Conservation (phyloP, 306 rosid genomes). For the Glycine latifolia region DNA sequence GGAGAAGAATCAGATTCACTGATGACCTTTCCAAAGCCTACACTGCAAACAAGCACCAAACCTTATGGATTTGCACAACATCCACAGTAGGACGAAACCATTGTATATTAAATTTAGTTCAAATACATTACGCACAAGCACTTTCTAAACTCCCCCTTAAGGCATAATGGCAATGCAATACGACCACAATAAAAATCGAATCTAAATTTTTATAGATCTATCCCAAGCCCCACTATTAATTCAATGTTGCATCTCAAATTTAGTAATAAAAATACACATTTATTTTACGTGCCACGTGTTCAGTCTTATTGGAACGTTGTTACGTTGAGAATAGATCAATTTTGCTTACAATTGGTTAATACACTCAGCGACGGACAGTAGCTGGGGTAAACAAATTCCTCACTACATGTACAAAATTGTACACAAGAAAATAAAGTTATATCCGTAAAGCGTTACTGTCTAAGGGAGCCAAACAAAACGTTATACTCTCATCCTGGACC, state of each 20-base stretch:
- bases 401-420: neutral
- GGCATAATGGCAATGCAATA: neutral
- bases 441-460: neutral
- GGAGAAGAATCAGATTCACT: no score
- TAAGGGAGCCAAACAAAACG: constrained; percentile 39
- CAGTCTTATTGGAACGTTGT: neutral
- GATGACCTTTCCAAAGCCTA: no score
- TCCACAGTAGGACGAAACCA: no score
- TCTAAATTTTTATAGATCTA: no score
- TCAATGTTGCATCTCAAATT: no score
- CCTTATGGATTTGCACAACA: no score
- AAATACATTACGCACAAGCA: neutral
- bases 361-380: neutral
- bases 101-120: neutral
- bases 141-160: neutral
- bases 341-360: constrained; percentile 17
- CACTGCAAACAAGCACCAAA: no score
- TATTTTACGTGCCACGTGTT: no score
- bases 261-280: no score
- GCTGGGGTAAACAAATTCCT: neutral
- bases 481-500: constrained; percentile 51
- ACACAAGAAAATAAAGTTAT: neutral
- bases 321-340: neutral
- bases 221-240: no score
- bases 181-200: no score